phyloP scores from a whole-genome alignment of 2,329 filamentous ascomycete species.

The Leptodontidium sp. region DNA sequence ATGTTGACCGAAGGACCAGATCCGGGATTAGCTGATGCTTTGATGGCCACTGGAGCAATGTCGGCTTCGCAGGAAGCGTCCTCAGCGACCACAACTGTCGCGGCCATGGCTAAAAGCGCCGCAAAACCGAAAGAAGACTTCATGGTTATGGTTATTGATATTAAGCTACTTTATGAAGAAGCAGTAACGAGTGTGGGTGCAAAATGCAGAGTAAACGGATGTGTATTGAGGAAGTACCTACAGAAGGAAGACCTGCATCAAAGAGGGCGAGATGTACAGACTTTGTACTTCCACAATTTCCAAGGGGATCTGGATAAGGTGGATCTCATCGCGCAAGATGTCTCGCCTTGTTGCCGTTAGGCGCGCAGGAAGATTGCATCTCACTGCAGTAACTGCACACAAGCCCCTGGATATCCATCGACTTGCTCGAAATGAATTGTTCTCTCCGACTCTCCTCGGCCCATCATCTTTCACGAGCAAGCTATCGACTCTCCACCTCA shows the following conservation, averaged over 20 bases:
- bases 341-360: slow-evolving; percentile 10
- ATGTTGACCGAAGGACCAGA: slow-evolving; percentile 5
- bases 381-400: slow-evolving; percentile 8
- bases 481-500: slow-evolving; percentile 7
- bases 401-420: background rate
- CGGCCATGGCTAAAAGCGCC: slow-evolving; percentile 24
- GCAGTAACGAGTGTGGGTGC: slow-evolving; percentile 14
- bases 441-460: slow-evolving; percentile 3
- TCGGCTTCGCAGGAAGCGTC: slow-evolving; percentile 22
- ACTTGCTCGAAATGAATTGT: slow-evolving; percentile 10
- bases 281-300: slow-evolving; percentile 14
- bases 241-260: slow-evolving; percentile 15
- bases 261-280: slow-evolving; percentile 7
- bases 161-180: background rate
- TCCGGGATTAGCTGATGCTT: background rate
- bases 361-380: slow-evolving; percentile 9
- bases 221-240: slow-evolving; percentile 4
- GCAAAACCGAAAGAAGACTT: slow-evolving; percentile 26
- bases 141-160: slow-evolving; percentile 20
- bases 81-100: slow-evolving; percentile 23
- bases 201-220: slow-evolving; percentile 1
- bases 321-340: slow-evolving; percentile 11
- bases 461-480: slow-evolving; percentile 16
- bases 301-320: background rate
- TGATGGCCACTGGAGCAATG: background rate